phyloP scores from a whole-genome alignment of 345 rosid genomes.

The Conringia planisiliqua region DNA sequence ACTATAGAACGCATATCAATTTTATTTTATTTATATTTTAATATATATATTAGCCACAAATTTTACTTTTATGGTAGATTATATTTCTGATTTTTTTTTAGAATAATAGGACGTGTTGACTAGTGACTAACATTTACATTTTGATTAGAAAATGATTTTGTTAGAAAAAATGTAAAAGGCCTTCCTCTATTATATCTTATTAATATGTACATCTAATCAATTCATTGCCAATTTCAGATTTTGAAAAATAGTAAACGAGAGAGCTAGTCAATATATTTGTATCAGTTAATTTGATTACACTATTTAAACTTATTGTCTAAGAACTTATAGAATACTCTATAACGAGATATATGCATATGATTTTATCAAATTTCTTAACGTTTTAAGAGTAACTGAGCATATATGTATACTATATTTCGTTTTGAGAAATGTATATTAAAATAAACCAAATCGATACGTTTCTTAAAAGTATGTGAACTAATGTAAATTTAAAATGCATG shows the following conservation, averaged over 20 bases:
- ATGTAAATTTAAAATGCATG: neutral
- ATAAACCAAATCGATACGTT: neutral
- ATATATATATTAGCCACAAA: neutral
- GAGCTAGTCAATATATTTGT: neutral
- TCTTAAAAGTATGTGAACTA: neutral
- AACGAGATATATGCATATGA: neutral
- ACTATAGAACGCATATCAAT: neutral
- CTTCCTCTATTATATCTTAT: neutral
- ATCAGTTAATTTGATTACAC: neutral
- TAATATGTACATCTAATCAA: neutral
- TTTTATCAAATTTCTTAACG: neutral
- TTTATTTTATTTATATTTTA: neutral
- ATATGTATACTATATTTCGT: neutral
- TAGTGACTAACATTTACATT: neutral
- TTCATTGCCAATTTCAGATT: neutral
- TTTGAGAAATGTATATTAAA: neutral
- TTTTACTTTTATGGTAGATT: neutral
- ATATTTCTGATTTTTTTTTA: neutral
- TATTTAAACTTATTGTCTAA: too few relatives aligned
- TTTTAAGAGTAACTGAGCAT: neutral
- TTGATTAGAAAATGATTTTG: neutral
- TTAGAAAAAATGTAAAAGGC: neutral
- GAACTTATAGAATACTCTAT: neutral
- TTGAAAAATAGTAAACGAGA: neutral
- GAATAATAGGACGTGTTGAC: neutral